Percentiles rank a stretch among this genome's conserved stretches.
phyloP scores from a whole-genome alignment of 192 early-diverging fungal species.

The Radiomyces spectabilis region DNA sequence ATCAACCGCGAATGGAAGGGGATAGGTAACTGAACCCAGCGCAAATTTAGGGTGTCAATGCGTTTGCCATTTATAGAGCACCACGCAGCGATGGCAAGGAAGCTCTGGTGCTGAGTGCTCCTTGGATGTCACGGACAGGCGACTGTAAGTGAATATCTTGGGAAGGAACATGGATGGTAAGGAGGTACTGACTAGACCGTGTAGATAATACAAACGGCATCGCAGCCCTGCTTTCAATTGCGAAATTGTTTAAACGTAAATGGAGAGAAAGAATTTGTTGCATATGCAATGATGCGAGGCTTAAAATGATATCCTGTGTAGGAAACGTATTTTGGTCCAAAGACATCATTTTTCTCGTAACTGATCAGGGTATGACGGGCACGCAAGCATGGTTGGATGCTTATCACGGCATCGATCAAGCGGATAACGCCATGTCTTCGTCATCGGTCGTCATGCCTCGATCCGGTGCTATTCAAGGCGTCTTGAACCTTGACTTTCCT shows the following conservation, averaged over 20 bases:
- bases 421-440: conserved; percentile 15
- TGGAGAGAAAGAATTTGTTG: conserved; percentile 7
- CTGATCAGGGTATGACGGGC: conserved; percentile 68
- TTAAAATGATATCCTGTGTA: not conserved
- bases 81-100: conserved; percentile 85
- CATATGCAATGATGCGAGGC: not conserved
- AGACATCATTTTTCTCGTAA: conserved; percentile 84
- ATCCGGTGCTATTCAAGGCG: conserved; percentile 80
- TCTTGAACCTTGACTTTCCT: conserved; percentile 80
- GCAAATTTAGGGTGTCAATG: conserved; percentile 56
- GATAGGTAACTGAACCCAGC: no score
- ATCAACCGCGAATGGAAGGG: no score
- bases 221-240: conserved; percentile 39
- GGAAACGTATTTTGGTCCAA: conserved; percentile 83
- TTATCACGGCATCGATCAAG: conserved; percentile 67
- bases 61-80: conserved; percentile 74
- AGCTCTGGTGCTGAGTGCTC: conserved; percentile 75
- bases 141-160: conserved; percentile 25
- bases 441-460: conserved; percentile 36
- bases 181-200: no score
- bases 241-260: conserved; percentile 48
- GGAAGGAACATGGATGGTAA: not conserved
- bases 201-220: conserved; percentile 43
- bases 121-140: conserved; percentile 64
- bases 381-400: conserved; percentile 82